Evolutionary conservation across 2,329 filamentous ascomycete genomes (phyloP).

Genomic region (Venturia pyrina): DNA sequence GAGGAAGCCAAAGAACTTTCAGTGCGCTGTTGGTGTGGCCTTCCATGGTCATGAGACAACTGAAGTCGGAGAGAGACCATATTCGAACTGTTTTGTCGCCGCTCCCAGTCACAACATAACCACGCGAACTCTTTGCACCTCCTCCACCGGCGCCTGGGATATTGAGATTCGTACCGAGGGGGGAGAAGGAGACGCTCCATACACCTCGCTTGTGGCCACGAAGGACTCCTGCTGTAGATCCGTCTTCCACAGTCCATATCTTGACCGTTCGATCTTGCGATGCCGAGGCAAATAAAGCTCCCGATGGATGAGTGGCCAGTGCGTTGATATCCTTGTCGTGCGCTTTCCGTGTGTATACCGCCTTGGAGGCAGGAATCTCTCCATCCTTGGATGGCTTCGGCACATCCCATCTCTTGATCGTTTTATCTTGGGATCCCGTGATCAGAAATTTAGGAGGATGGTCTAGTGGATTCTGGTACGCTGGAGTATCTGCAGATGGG

Average conservation of each 20-base stretch:
- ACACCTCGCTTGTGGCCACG: conserved; percentile 90
- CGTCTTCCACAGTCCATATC: conserved; percentile 86
- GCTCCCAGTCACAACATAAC: conserved; percentile 78
- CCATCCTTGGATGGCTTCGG: conserved; percentile 27
- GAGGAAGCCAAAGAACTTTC: conserved; percentile 79
- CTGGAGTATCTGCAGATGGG: conserved; percentile 59
- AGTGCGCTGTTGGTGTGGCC: conserved; percentile 93
- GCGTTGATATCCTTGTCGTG: conserved; percentile 99
- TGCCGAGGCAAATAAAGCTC: conserved; percentile 82
- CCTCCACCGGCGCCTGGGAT: conserved; percentile 63
- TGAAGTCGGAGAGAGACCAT: conserved; percentile 89
- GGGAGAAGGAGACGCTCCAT: conserved; percentile 80
- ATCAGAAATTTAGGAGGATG: conserved; percentile 77
- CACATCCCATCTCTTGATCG: conserved; percentile 88
- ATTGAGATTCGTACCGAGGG: conserved; percentile 16
- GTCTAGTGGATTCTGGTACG: conserved; percentile 61
- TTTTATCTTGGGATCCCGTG: conserved; percentile 91
- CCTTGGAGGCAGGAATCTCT: conserved; percentile 45
- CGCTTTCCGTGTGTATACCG: conserved; percentile 81
- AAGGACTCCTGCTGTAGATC: conserved; percentile 83
- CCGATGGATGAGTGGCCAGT: conserved; percentile 65
- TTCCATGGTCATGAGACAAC: conserved; percentile 86
- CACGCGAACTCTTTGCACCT: conserved; percentile 58
- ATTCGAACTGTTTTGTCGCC: conserved; percentile 95
- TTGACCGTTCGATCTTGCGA: conserved; percentile 96